Percentiles rank a stretch among this genome's conserved stretches.
Evolutionary conservation across 208 protist genomes (phyloP).

Genomic region (Trypanosomatidae sp.): DNA sequence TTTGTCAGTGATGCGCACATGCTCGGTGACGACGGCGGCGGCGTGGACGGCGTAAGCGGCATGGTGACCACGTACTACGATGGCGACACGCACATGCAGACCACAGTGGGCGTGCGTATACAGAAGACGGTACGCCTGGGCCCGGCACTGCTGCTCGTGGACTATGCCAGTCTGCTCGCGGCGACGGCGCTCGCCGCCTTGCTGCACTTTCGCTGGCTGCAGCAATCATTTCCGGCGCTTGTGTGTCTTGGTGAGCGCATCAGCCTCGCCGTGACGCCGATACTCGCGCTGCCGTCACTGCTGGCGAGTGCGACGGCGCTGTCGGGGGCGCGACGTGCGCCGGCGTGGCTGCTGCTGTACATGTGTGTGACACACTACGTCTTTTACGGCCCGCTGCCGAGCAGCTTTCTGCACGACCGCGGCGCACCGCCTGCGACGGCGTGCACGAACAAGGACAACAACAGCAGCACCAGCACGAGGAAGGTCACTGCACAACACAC

Average conservation of each 20-base stretch:
- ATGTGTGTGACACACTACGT: slow-evolving; percentile 48
- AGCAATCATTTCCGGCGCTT: slow-evolving; percentile 52
- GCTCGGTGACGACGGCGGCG: too few species aligned
- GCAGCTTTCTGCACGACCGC: slow-evolving; percentile 28
- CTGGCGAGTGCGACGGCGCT: slow-evolving; percentile 47
- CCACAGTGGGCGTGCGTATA: too few species aligned
- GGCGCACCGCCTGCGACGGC: neutral
- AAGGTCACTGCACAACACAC: slow-evolving; percentile 1
- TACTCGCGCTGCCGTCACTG: slow-evolving; percentile 53
- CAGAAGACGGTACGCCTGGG: slow-evolving; percentile 36
- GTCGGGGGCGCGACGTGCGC: slow-evolving; percentile 46
- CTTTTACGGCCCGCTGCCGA: slow-evolving; percentile 64
- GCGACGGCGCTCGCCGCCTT: slow-evolving; percentile 19
- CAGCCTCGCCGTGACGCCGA: slow-evolving; percentile 37
- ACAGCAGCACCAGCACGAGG: slow-evolving; percentile 5
- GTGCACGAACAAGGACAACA: slow-evolving; percentile 1
- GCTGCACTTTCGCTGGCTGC: slow-evolving; percentile 79
- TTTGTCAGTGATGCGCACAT: slow-evolving; percentile 59
- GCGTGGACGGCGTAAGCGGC: too few species aligned
- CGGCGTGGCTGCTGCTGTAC: slow-evolving; percentile 34
- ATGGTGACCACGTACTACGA: too few species aligned
- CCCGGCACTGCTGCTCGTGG: slow-evolving; percentile 47
- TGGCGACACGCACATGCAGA: too few species aligned
- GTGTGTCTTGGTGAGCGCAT: slow-evolving; percentile 52
- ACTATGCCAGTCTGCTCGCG: slow-evolving; percentile 23